Base-by-base conservation (phyloP, 306 rosid species). In the Quercus mongolica region DNA sequence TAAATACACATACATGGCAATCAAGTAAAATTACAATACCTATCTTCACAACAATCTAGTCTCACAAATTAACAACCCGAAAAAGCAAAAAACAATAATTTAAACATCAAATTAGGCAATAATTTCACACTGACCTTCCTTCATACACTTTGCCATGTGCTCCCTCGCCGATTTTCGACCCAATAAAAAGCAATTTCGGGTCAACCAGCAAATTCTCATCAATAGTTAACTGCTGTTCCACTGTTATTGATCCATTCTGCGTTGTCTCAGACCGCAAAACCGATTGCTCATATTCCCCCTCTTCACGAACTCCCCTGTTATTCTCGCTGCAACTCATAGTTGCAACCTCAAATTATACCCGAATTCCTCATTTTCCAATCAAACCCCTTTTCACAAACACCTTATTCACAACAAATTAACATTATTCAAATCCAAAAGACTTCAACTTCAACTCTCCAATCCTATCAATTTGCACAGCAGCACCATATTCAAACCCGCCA, bases 101-200 rank as follows among this genome's bases (percentile, higher is more conserved):
- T 41, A 41, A 21, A 49, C 54, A 12, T 13, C 33, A 44, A 52
- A 25, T 12, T 20, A 4, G 15, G 56, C 46, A 74, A 76, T 68
- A 9, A 72, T 69, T 69, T 74, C 76, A 52, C 83, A 90, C 94
- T 88, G 83, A 95, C 99, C 99, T 95, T 89, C 99, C 99, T 90
- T 95, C 86, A 83, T 91, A 95, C 72, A 95, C 99, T 82, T 88
- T 95, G 3, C 99, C 99, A 82, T 95, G 99, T 59, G 99, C 99
- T 75, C 99, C 99, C 78, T 95, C 99, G 1, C 99, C 99, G 49
- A 95, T 91, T 83, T 90, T 92, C 0, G 97, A 69, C 71, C 96
- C 99, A 77, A 95, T 93, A 81, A 92, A 91, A 69, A 95, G 83
- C 28, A 90, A 82, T 75, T 89, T 95, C 5, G 99, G 99, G 73